phyloP scores from a whole-genome alignment of 2,329 filamentous ascomycete genomes.

The Colletotrichum sp. region DNA sequence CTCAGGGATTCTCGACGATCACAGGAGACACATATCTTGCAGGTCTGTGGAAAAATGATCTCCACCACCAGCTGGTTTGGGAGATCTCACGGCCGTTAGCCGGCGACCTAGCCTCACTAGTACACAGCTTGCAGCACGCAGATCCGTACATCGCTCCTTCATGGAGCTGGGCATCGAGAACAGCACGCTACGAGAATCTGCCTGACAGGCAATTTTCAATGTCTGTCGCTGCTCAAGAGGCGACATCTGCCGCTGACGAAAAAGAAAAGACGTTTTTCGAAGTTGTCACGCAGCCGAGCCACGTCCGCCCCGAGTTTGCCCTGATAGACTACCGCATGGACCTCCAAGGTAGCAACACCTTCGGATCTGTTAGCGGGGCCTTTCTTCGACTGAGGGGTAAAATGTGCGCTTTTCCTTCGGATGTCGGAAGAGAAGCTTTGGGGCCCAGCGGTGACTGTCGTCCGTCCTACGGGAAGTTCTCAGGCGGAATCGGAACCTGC shows the following conservation, averaged over 20 bases:
- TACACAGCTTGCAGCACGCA: background rate
- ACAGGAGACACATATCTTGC: background rate
- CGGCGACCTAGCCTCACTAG: background rate
- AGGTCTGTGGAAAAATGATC: background rate
- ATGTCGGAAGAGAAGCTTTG: background rate
- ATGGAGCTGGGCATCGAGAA: background rate
- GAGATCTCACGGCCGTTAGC: background rate
- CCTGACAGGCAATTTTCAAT: background rate
- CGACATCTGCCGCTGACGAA: background rate
- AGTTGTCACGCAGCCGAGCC: background rate
- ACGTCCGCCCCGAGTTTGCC: background rate
- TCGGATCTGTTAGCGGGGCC: background rate
- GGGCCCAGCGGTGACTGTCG: background rate
- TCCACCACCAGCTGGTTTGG: background rate
- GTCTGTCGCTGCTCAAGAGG: background rate
- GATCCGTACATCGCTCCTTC: background rate
- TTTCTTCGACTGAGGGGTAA: background rate
- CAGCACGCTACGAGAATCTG: background rate
- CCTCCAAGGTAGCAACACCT: background rate
- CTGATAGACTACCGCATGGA: background rate
- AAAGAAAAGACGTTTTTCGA: background rate
- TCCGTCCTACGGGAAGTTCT: background rate
- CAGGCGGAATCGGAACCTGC: background rate
- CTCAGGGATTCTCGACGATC: background rate
- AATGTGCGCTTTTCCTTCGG: background rate